Percentiles rank a stretch among this genome's conserved stretches.
These are phyloP conservation scores for Sodiomyces alkalinus DNA, from an alignment of 2,329 filamentous ascomycete genomes.

Conservation along the genomic window DNA sequence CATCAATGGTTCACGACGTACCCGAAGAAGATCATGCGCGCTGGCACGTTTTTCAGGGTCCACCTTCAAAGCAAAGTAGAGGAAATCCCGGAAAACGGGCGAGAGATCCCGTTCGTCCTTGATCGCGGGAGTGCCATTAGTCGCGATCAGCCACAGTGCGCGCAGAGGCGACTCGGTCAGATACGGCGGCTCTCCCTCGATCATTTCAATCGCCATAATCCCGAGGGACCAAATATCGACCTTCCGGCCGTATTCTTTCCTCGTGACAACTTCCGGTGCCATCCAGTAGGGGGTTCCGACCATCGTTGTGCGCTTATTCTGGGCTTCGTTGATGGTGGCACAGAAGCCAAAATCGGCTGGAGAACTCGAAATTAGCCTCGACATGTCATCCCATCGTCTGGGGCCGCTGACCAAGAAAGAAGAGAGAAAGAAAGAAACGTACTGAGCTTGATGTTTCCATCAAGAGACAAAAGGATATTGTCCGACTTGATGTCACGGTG, in stretches of 20 bases:
- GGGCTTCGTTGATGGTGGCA: constrained; percentile 91
- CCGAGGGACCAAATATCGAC: constrained; percentile 98
- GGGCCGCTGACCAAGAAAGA: too few relatives aligned
- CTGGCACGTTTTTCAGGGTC: constrained; percentile 94
- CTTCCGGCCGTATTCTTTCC: constrained; percentile 95
- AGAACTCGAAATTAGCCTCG: too few relatives aligned
- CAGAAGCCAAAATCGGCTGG: constrained; percentile 96
- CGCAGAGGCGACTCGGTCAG: constrained; percentile 87
- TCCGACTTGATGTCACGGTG: constrained; percentile 99
- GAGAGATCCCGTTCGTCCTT: constrained; percentile 82
- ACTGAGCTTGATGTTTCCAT: constrained; percentile 97
- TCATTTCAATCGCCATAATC: constrained; percentile 99
- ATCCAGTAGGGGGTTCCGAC: constrained; percentile 99
- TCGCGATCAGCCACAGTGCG: constrained; percentile 90
- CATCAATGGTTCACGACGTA: too few relatives aligned
- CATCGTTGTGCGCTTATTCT: constrained; percentile 97
- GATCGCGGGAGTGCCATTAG: constrained; percentile 86
- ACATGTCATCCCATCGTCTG: too few relatives aligned
- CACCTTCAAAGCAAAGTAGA: constrained; percentile 86
- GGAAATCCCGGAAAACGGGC: constrained; percentile 74
- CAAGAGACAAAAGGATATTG: constrained; percentile 85
- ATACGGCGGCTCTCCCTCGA: constrained; percentile 94
- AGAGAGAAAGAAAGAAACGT: constrained; percentile 21
- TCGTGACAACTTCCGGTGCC: constrained; percentile 93
- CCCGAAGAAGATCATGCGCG: constrained; percentile 82